Conservation (phyloP, 1,139 yeast species). For the Torulaspora globosa region DNA sequence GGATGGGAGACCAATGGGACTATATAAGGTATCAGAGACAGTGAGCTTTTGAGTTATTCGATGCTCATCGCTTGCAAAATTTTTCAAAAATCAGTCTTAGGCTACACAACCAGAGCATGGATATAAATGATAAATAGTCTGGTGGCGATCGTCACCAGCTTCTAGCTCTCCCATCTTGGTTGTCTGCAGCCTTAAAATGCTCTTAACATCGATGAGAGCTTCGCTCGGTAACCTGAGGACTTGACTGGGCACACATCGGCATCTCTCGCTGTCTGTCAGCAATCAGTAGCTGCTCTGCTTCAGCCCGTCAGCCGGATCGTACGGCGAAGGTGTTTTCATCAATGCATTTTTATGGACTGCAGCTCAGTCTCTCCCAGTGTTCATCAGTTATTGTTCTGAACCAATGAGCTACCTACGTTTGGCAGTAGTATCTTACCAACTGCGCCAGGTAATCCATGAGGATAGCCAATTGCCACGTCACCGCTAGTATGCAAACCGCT, state of each 20-base stretch:
- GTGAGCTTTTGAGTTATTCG: not conserved
- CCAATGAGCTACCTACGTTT: not conserved
- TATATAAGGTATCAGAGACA: not conserved
- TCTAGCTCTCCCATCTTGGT: not conserved
- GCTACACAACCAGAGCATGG: not conserved
- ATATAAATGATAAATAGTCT: not conserved
- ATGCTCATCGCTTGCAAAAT: slow-evolving; percentile 12
- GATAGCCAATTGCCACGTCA: slow-evolving; percentile 9
- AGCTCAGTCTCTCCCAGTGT: no score
- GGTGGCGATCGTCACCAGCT: not conserved
- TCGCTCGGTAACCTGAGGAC: no score
- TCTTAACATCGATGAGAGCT: no score
- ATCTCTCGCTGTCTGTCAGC: no score
- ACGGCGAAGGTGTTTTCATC: no score
- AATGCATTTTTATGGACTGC: no score
- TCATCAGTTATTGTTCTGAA: no score
- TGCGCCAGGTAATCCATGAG: slow-evolving; percentile 7
- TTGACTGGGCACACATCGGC: no score
- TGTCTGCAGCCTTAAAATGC: no score
- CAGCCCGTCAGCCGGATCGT: not conserved
- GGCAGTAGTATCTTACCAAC: slow-evolving; percentile 1
- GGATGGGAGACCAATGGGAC: not conserved
- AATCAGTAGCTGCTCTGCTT: not conserved
- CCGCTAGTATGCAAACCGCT: slow-evolving; percentile 1
- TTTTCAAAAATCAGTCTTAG: slow-evolving; percentile 1